Conservation (phyloP, 1,284 basidiomycete species). For the Porogramme epimiltina region DNA sequence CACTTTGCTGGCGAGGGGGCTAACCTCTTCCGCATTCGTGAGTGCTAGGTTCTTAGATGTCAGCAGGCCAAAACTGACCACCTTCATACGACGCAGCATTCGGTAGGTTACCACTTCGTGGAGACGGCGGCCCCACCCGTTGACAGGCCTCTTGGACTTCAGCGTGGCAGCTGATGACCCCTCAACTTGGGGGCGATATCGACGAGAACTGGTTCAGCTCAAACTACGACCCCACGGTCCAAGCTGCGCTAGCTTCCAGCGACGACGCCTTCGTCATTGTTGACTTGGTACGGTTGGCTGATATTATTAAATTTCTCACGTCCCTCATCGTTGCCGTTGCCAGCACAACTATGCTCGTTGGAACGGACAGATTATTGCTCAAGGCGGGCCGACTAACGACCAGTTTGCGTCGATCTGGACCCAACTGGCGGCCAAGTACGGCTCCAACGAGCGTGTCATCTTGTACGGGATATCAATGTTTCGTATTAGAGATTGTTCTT, state of each 20-base stretch:
- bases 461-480: slow-evolving; percentile 30
- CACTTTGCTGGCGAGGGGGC: slow-evolving; percentile 48
- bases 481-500: too few relatives aligned
- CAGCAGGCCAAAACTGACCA: background rate
- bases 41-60: slow-evolving; percentile 12
- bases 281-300: slow-evolving; percentile 38
- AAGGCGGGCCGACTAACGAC: slow-evolving; percentile 55
- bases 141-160: background rate
- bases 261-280: slow-evolving; percentile 50
- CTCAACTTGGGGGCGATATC: slow-evolving; percentile 48
- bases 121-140: background rate
- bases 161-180: slow-evolving; percentile 57
- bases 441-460: slow-evolving; percentile 48
- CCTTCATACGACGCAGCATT: slow-evolving; percentile 25
- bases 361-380: slow-evolving; percentile 50
- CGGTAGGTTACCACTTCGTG: slow-evolving; percentile 22
- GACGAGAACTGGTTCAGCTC: slow-evolving; percentile 43
- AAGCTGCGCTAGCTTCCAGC: slow-evolving; percentile 46
- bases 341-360: slow-evolving; percentile 56
- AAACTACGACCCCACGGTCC: slow-evolving; percentile 49
- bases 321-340: background rate
- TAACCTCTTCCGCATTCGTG: slow-evolving; percentile 49
- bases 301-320: background rate
- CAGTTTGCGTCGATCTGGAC: slow-evolving; percentile 56
- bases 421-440: slow-evolving; percentile 54